A percentile compares a stretch with the other conserved stretches of the same genome.
These are phyloP conservation scores for Dendrocalamus latiflorus DNA, from an alignment of 202 grass and related monocot species.

Conservation along the genomic window DNA sequence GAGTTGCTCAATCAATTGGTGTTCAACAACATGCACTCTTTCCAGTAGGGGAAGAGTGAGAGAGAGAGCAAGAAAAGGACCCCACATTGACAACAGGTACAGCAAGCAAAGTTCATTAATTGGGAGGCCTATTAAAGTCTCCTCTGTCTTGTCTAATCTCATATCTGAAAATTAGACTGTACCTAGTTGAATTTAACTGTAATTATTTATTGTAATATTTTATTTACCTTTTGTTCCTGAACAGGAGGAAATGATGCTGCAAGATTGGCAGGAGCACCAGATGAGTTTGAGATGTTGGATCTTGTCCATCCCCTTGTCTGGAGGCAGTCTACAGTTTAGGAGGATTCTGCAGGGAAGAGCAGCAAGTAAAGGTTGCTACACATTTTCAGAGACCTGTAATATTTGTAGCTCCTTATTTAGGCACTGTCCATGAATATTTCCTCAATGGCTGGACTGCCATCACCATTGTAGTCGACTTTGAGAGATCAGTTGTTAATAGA, in stretches of 20 bases:
- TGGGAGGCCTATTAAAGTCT: conserved; percentile 15
- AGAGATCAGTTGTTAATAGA: conserved; percentile 41
- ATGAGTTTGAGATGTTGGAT: conserved; percentile 71
- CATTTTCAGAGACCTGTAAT: conserved; percentile 19
- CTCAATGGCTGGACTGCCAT: conserved; percentile 15
- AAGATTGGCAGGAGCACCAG: conserved; percentile 43
- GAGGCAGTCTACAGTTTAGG: conserved; percentile 23
- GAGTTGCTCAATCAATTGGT: conserved; percentile 62
- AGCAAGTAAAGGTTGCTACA: conserved; percentile 36
- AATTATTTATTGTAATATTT: not conserved
- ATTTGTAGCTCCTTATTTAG: conserved; percentile 36
- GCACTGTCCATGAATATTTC: conserved; percentile 28
- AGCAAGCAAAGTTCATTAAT: conserved; percentile 31
- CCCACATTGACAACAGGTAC: conserved; percentile 60
- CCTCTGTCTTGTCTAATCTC: not conserved
- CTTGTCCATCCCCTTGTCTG: conserved; percentile 60
- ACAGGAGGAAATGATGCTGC: conserved; percentile 52
- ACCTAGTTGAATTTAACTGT: not conserved
- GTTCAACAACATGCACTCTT: conserved; percentile 65
- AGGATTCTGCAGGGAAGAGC: conserved; percentile 1
- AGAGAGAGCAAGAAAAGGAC: not conserved
- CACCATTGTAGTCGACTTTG: conserved; percentile 22
- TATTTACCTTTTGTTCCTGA: not conserved
- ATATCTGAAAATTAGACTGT: not conserved
- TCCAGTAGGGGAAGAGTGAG: conserved; percentile 53